Evolutionary conservation across 495 filamentous ascomycete species (phyloP).

Genomic region (Aspergillus taichungensis): DNA sequence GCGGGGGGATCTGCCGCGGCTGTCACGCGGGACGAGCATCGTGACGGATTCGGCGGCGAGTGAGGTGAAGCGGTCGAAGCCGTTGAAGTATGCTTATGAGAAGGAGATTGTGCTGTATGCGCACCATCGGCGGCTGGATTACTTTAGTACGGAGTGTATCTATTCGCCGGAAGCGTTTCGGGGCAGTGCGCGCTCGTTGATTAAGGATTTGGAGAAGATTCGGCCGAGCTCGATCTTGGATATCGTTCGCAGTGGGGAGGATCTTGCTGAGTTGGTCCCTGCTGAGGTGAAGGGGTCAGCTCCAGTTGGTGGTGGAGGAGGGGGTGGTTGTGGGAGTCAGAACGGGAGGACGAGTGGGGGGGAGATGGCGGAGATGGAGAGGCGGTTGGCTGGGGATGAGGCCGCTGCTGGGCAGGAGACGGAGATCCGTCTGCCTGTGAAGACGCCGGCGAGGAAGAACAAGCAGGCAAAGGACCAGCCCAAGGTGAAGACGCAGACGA

Average conservation of each 20-base stretch:
- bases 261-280: conserved; percentile 85
- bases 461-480: conserved; percentile 9
- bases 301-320: conserved; percentile 39
- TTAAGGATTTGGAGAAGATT: conserved; percentile 91
- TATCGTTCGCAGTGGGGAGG: conserved; percentile 88
- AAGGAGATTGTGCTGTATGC: conserved; percentile 98
- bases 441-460: conserved; percentile 9
- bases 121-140: conserved; percentile 90
- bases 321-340: conserved; percentile 66
- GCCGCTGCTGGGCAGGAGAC: conserved; percentile 56
- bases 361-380: conserved; percentile 93
- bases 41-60: conserved; percentile 66
- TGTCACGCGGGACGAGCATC: conserved; percentile 87
- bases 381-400: conserved; percentile 61
- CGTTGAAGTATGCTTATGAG: conserved; percentile 95
- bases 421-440: conserved; percentile 49
- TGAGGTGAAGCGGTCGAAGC: conserved; percentile 87
- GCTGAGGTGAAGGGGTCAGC: conserved; percentile 32
- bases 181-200: conserved; percentile 79
- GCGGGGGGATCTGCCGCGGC: conserved; percentile 77
- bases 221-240: conserved; percentile 90
- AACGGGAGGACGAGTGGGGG: conserved; percentile 62
- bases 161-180: conserved; percentile 98
- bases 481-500: conserved; percentile 53
- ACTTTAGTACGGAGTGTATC: conserved; percentile 97